These are phyloP conservation scores for Begonia loranthoides DNA, from an alignment of 306 rosid genomes.

Conservation along the genomic window DNA sequence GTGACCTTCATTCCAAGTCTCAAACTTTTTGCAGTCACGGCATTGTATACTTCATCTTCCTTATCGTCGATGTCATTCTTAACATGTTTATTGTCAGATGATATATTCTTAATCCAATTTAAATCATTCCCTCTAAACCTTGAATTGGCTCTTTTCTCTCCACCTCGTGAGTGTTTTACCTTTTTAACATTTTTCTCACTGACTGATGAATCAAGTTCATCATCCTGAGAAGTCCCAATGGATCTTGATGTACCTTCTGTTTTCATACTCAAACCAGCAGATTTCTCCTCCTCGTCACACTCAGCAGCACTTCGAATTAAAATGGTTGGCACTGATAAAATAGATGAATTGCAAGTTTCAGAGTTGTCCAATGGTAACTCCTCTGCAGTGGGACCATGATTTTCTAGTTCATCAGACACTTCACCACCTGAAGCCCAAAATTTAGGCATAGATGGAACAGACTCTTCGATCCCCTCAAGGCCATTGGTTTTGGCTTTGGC, in stretches of 20 bases:
- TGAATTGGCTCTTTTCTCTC: constrained; percentile 13
- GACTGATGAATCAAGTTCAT: constrained; percentile 3
- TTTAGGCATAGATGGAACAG: constrained; percentile 23
- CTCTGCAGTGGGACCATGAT: constrained; percentile 20
- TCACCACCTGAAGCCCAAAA: constrained; percentile 33
- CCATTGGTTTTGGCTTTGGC: constrained; percentile 15
- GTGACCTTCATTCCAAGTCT: constrained; percentile 54
- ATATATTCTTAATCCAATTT: constrained; percentile 1
- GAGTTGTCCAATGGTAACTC: constrained; percentile 20
- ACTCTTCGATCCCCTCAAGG: constrained; percentile 14
- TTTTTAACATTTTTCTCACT: constrained; percentile 14
- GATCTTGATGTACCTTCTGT: constrained; percentile 15
- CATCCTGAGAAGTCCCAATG: constrained; percentile 16
- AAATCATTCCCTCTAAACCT: constrained; percentile 8
- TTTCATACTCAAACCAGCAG: constrained; percentile 25
- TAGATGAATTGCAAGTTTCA: constrained; percentile 21
- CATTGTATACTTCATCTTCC: constrained; percentile 17
- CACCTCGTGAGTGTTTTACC: constrained; percentile 18
- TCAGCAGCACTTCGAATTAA: constrained; percentile 76
- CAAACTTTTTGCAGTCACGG: constrained; percentile 27
- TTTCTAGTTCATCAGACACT: constrained; percentile 19
- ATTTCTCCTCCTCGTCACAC: constrained; percentile 73
- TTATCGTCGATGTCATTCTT: constrained; percentile 6
- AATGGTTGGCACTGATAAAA: constrained; percentile 38
- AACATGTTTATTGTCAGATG: not conserved